Percentiles rank a stretch among this genome's conserved stretches.
Evolutionary conservation across 805 yeast genomes (phyloP).

Genomic region (Candida easanensis): DNA sequence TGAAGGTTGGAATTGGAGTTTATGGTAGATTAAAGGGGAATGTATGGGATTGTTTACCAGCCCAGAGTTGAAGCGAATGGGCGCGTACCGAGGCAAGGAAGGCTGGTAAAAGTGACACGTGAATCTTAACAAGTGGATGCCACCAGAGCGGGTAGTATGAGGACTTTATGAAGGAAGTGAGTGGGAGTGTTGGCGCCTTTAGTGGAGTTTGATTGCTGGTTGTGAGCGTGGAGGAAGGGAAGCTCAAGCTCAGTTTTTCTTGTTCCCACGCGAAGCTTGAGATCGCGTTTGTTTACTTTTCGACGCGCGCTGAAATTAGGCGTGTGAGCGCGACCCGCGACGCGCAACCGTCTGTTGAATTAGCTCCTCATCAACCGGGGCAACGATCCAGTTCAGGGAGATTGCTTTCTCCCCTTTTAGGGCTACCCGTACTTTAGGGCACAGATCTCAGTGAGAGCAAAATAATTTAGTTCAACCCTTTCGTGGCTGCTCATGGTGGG

Average conservation of each 20-base stretch:
- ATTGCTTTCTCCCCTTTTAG: too few species aligned
- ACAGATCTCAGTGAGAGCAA: too few species aligned
- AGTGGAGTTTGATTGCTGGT: neutral
- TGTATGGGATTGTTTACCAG: neutral
- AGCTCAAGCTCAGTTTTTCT: neutral
- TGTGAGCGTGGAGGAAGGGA: neutral
- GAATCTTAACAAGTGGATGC: too few species aligned
- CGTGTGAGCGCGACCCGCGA: slow-evolving; percentile 1
- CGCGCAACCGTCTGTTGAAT: neutral
- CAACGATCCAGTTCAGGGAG: too few species aligned
- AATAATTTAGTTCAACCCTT: too few species aligned
- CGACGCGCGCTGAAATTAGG: slow-evolving; percentile 4
- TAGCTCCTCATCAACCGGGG: too few species aligned
- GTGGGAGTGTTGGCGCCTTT: neutral
- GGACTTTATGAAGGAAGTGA: neutral
- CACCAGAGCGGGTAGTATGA: too few species aligned
- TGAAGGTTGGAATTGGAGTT: neutral
- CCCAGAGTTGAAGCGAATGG: too few species aligned
- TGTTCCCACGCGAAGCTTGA: slow-evolving; percentile 1
- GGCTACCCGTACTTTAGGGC: too few species aligned
- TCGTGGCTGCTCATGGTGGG: too few species aligned
- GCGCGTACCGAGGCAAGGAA: too few species aligned
- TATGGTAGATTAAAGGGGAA: neutral
- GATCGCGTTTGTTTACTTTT: slow-evolving; percentile 20
- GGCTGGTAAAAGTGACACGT: too few species aligned